Conservation (phyloP, 1,284 basidiomycete genomes). For the Malassezia cuniculi region DNA sequence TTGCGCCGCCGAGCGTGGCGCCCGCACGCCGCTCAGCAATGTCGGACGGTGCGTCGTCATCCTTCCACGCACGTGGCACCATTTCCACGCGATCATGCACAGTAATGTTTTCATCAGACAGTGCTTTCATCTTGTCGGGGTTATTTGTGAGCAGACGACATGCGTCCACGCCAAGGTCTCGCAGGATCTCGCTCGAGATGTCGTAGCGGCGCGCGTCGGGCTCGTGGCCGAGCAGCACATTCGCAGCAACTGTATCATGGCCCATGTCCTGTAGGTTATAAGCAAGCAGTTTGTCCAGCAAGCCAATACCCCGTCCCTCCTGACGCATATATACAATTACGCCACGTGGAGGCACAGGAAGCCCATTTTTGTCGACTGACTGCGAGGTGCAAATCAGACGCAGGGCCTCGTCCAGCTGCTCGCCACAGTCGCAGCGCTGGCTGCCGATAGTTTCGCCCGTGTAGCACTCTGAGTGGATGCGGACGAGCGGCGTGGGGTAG, state of each 20-base stretch:
- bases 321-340: slow-evolving; percentile 92
- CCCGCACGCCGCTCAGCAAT: slow-evolving; percentile 48
- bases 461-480: slow-evolving; percentile 97
- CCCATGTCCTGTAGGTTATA: slow-evolving; percentile 98
- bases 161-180: slow-evolving; percentile 66
- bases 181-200: slow-evolving; percentile 75
- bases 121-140: slow-evolving; percentile 83
- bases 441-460: slow-evolving; percentile 96
- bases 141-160: slow-evolving; percentile 81
- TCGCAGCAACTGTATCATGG: slow-evolving; percentile 94
- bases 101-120: slow-evolving; percentile 67
- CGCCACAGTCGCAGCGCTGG: slow-evolving; percentile 97
- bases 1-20: slow-evolving; percentile 71
- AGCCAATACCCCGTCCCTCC: slow-evolving; percentile 94
- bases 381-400: slow-evolving; percentile 57
- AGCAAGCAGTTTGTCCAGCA: slow-evolving; percentile 87
- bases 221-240: slow-evolving; percentile 81
- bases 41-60: slow-evolving; percentile 9
- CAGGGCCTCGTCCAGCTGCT: slow-evolving; percentile 93
- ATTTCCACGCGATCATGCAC: slow-evolving; percentile 79
- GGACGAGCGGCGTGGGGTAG: slow-evolving; percentile 59
- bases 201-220: slow-evolving; percentile 91
- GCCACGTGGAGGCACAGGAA: slow-evolving; percentile 48
- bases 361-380: not conserved
- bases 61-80: slow-evolving; percentile 79